Conservation (phyloP, 1,284 basidiomycete genomes). For the Ceratobasidium theobromae region DNA sequence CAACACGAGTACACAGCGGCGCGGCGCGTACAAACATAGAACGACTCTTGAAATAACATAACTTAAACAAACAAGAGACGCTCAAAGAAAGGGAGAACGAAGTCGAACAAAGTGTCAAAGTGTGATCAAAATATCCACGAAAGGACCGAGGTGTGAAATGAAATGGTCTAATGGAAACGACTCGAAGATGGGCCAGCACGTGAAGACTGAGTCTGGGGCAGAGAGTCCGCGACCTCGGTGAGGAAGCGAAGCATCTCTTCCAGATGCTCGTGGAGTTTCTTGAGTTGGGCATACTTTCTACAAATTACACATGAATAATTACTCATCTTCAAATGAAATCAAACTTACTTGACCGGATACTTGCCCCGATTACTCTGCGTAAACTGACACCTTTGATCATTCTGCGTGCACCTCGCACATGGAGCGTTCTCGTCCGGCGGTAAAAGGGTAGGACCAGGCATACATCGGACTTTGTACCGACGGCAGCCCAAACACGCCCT, state of each 20-base stretch:
- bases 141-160: background rate
- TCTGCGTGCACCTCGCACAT: background rate
- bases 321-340: background rate
- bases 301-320: background rate
- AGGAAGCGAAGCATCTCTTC: constrained; percentile 5
- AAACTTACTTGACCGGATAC: constrained; percentile 27
- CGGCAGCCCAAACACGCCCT: constrained; percentile 21
- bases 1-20: background rate
- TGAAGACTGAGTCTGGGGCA: background rate
- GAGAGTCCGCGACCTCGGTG: background rate
- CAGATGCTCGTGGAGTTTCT: constrained; percentile 1
- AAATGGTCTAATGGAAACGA: background rate
- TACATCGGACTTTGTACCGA: constrained; percentile 9
- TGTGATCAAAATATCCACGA: background rate
- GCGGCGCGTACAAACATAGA: too few species aligned
- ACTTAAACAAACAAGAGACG: too few species aligned
- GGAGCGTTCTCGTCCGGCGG: background rate
- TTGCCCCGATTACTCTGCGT: background rate
- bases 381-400: background rate
- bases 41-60: too few species aligned
- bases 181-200: background rate
- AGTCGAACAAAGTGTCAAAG: too few species aligned
- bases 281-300: constrained; percentile 11
- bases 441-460: constrained; percentile 13
- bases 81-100: too few species aligned